These are phyloP conservation scores for Cordyceps cateniannulata DNA, from an alignment of 2,329 filamentous ascomycete species.

Conservation along the genomic window DNA sequence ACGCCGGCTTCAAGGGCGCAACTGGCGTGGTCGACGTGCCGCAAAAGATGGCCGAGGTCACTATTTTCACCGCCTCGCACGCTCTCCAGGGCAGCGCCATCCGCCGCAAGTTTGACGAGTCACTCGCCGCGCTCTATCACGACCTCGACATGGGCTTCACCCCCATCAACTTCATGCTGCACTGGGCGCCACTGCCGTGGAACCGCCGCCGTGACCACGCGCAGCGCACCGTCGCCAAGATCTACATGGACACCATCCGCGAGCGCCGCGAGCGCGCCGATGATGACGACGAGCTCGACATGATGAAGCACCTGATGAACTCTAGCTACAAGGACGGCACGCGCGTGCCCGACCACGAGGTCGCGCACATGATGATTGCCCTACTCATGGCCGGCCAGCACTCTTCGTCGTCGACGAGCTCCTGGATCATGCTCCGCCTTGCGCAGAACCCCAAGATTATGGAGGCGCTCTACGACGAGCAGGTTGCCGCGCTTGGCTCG, in stretches of 20 bases:
- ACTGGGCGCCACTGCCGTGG: conserved; percentile 83
- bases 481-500: conserved; percentile 63
- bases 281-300: conserved; percentile 58
- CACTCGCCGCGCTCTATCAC: conserved; percentile 77
- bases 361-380: conserved; percentile 92
- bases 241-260: conserved; percentile 77
- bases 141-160: conserved; percentile 87
- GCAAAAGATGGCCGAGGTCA: conserved; percentile 75
- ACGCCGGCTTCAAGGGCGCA: conserved; percentile 58
- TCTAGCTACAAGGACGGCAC: conserved; percentile 78
- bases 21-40: conserved; percentile 66
- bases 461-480: conserved; percentile 79
- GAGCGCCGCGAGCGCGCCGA: conserved; percentile 52
- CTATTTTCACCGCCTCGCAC: conserved; percentile 83
- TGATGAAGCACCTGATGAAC: conserved; percentile 87
- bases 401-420: conserved; percentile 75
- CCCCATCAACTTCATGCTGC: conserved; percentile 83
- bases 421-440: conserved; percentile 79
- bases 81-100: conserved; percentile 80
- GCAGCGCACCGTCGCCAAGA: conserved; percentile 71
- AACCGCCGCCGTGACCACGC: conserved; percentile 76
- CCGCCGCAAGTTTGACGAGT: conserved; percentile 71
- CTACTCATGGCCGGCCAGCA: conserved; percentile 89
- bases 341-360: conserved; percentile 72
- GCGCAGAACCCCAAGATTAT: conserved; percentile 70